Conservation (phyloP, 176 grass and related monocot genomes). For the Miscanthus lutarioriparius region DNA sequence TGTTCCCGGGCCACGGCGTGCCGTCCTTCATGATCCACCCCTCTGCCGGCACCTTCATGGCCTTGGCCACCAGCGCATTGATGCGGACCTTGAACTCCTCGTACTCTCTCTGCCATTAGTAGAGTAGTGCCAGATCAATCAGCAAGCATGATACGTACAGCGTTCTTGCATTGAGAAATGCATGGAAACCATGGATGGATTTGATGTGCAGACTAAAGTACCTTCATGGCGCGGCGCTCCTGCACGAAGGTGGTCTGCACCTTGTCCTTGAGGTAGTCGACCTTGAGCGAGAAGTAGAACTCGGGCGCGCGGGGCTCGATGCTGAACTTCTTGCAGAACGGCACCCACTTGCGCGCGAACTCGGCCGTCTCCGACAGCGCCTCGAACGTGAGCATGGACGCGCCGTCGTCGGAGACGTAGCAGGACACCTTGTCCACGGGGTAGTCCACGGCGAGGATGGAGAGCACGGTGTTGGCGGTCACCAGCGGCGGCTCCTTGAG, state of each 20-base stretch:
- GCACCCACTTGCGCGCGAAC: conserved; percentile 97
- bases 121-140: no score
- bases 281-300: conserved; percentile 86
- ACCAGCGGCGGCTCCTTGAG: conserved; percentile 96
- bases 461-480: conserved; percentile 93
- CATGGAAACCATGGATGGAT: no score
- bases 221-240: conserved; percentile 97
- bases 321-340: conserved; percentile 94
- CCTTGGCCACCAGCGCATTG: conserved; percentile 94
- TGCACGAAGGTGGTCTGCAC: conserved; percentile 90
- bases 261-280: conserved; percentile 99
- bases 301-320: conserved; percentile 97
- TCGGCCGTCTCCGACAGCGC: conserved; percentile 88
- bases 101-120: conserved; percentile 68
- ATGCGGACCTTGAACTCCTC: conserved; percentile 98
- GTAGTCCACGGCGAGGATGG: conserved; percentile 96
- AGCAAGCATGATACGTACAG: no score
- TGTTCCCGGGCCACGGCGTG: conserved; percentile 97
- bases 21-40: conserved; percentile 99
- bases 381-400: conserved; percentile 98
- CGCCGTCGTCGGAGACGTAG: conserved; percentile 97
- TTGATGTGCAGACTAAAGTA: background rate
- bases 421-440: conserved; percentile 97
- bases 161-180: no score
- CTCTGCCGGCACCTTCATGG: conserved; percentile 76